Base-by-base conservation (phyloP, 176 grass and related monocot genomes). In the Phragmites australis region DNA sequence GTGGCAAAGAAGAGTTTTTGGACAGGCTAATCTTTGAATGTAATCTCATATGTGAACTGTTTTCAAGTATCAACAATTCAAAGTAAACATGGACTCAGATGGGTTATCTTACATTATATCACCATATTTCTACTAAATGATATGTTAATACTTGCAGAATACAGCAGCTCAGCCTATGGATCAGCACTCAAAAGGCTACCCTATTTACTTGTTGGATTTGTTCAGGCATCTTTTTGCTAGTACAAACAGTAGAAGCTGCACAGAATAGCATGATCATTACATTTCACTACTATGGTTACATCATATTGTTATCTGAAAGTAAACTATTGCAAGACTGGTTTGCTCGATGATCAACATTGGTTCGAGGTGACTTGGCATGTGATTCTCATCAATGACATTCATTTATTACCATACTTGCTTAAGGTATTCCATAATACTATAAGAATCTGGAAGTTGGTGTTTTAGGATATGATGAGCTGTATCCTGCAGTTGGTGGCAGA, bases 391-490 rank as follows among this genome's bases (percentile, higher is more conserved):
- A 32, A 55, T 47, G 1, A 54, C 21, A 55, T 77, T 26, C n/a
- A 59, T 70, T 25, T 39, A 14, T 21, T 57, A 59, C 4, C 69
- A 16, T 49, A 86, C 42, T 42, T 81, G 26, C 49, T 51, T 59
- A 17, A 31, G 53, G 46, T 26, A 67, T 31, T 40, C 27, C 77
- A 41, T 86, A 41, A 22, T 12, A 48, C 19, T 74, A 67, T 2
- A 56, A 80, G 47, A 80, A 55, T 56, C 71, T 40, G 18, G 18
- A 2, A 17, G 32, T 48, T 68, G 2, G 22, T 57, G 15, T 34
- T 29, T 11, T 81, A 68, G 29, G 60, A 30, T 68, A 59, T 0
- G 6, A 39, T 86, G 27, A 66, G 68, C 49, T 85, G 56, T 79
- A 72, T 14, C 67, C 37, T 65, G 68, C 26, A 55, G 65, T 31